phyloP scores from a whole-genome alignment of 768 basidiomycete species.

The Tylopilus rubrobrunneus region DNA sequence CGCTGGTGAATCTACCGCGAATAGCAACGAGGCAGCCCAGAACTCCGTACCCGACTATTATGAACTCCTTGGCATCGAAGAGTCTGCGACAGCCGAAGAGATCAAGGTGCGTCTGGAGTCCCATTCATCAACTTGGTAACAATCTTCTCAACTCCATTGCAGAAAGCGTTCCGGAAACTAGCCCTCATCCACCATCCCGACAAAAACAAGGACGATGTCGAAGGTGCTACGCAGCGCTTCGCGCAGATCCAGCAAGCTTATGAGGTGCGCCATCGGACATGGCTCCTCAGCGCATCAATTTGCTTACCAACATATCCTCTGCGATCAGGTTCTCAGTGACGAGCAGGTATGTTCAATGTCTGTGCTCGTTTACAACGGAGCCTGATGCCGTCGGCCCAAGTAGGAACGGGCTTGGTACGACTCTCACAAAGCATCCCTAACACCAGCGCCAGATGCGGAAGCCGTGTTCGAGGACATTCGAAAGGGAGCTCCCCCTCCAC shows the following conservation, averaged over 20 bases:
- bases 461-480: slow-evolving; percentile 83
- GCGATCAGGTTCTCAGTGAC: slow-evolving; percentile 77
- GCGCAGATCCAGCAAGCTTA: slow-evolving; percentile 92
- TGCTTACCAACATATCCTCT: neutral
- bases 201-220: slow-evolving; percentile 79
- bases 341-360: slow-evolving; percentile 66
- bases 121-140: neutral
- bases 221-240: slow-evolving; percentile 85
- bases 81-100: slow-evolving; percentile 80
- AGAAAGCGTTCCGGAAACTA: slow-evolving; percentile 81
- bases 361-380: neutral
- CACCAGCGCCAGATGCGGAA: slow-evolving; percentile 79
- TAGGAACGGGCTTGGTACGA: slow-evolving; percentile 99
- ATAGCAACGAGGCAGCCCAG: slow-evolving; percentile 23
- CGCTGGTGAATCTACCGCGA: slow-evolving; percentile 58
- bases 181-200: slow-evolving; percentile 87
- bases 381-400: slow-evolving; percentile 31
- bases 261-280: slow-evolving; percentile 52
- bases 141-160: slow-evolving; percentile 6
- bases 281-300: neutral
- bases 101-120: slow-evolving; percentile 59
- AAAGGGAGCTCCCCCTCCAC: slow-evolving; percentile 55
- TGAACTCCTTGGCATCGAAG: slow-evolving; percentile 72
- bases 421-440: slow-evolving; percentile 76
- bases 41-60: slow-evolving; percentile 66